Base-by-base conservation (phyloP, 2,329 filamentous ascomycete species). In the Penicillium sp. region DNA sequence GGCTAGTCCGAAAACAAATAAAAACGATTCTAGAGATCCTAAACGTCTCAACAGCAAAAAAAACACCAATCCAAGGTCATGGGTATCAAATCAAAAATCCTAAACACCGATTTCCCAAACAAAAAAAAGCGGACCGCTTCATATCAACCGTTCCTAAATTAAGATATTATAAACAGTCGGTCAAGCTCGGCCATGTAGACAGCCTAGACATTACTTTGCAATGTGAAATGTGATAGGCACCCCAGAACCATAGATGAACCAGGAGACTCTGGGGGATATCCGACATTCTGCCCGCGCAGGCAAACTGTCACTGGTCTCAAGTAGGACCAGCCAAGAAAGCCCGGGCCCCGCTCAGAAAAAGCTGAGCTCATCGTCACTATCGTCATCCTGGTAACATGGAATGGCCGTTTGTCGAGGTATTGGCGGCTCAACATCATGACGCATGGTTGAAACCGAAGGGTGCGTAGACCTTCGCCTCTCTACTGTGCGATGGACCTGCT, bases 291-390 rank as follows among this genome's bases (percentile, higher is more conserved):
- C n/a, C 39, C 10, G 38, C 23, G n/a, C 23, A 45, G 8, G 27
- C 7, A 47, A 52, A 31, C 23, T 45, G 19, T 31, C 13, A 33
- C 23, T 4, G 12, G 39, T 31, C 47, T 31, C 48, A 52, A 23
- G 7, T 21, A 33, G 25, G 27, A 38, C n/a, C 13, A 39, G 25
- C 39, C 19, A 27, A 51, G 55, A 57, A 54, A 39, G 17, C 29
- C 10, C 54, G 17, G 41, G 8, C 27, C 50, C 41, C 35, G 31
- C 38, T 66, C 51, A 74, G 8, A 76, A 53, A 61, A 74, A 75
- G 61, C 71, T 75, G 21, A 76, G 65, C 60, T 76, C 73, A 52
- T 76, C 73, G n/a, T 76, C 72, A 42, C 73, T 75, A 25, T 69
- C 68, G 8, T 68, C 70, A 23, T 71, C 69, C 21, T 67, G 58